Evolutionary conservation across 2,329 filamentous ascomycete species (phyloP).

Genomic region (Talaromyces sp.): DNA sequence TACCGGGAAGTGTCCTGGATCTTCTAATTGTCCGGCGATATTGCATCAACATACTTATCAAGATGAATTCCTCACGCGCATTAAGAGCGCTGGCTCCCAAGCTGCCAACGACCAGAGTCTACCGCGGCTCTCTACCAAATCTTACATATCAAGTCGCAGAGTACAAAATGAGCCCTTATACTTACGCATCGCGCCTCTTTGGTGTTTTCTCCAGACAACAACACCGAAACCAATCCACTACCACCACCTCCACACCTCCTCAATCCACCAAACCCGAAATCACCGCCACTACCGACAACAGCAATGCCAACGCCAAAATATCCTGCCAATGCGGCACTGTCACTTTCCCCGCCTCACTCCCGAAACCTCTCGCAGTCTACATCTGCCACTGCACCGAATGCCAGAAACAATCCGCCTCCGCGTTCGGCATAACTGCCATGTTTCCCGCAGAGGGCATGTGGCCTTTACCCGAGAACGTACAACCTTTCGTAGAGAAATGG

Average conservation of each 20-base stretch:
- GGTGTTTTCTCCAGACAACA: not conserved
- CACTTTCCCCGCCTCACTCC: conserved; percentile 59
- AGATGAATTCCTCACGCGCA: not conserved
- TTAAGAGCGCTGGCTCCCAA: not conserved
- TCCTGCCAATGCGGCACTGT: conserved; percentile 65
- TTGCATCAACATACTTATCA: not conserved
- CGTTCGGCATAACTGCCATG: conserved; percentile 6
- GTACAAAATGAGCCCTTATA: not conserved
- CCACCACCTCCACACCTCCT: not conserved
- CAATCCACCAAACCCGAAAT: not conserved
- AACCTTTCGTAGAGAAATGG: not conserved
- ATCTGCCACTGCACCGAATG: conserved; percentile 70
- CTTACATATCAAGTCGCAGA: not conserved
- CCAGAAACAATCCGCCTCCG: conserved; percentile 61
- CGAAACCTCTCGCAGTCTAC: conserved; percentile 61
- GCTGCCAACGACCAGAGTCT: not conserved
- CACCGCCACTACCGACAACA: too few relatives aligned
- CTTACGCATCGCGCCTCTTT: not conserved
- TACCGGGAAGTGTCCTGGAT: not conserved
- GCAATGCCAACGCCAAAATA: conserved; percentile 35
- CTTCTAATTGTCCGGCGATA: not conserved
- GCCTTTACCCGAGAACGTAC: not conserved
- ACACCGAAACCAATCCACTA: not conserved
- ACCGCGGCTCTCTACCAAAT: not conserved
- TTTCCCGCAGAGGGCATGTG: conserved; percentile 6